Evolutionary conservation across 2,329 filamentous ascomycete genomes (phyloP).

Genomic region (Hansfordia pulvinata): DNA sequence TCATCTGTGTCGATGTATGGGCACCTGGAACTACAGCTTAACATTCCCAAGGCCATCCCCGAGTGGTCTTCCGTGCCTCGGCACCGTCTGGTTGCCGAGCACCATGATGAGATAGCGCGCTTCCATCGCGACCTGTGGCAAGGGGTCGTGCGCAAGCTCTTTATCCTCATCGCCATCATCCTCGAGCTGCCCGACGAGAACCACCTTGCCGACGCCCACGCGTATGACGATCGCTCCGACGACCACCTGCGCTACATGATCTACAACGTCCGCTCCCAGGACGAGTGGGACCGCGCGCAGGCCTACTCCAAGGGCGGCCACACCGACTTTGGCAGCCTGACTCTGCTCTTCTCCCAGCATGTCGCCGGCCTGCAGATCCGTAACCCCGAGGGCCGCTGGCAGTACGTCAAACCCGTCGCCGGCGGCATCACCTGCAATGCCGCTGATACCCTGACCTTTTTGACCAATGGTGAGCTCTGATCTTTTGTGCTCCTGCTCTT

Average conservation of each 20-base stretch:
- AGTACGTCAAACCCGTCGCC: conserved; percentile 27
- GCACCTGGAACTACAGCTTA: too few species aligned
- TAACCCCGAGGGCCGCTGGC: conserved; percentile 22
- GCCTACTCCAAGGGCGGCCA: too few species aligned
- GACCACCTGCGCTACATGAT: conserved; percentile 43
- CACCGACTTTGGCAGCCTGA: conserved; percentile 37
- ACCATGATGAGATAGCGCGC: conserved; percentile 31
- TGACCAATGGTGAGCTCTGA: too few species aligned
- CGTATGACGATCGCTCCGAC: conserved; percentile 34
- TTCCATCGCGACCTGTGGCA: conserved; percentile 26
- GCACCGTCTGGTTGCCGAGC: conserved; percentile 21
- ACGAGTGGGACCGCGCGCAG: conserved; percentile 13
- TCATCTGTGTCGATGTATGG: too few species aligned
- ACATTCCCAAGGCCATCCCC: conserved; percentile 35
- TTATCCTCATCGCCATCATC: conserved; percentile 25
- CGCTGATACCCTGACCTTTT: conserved; percentile 16
- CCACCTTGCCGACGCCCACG: conserved; percentile 36
- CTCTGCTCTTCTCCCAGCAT: conserved; percentile 38
- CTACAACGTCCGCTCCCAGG: conserved; percentile 26
- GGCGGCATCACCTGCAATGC: conserved; percentile 31
- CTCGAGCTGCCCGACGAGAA: conserved; percentile 39
- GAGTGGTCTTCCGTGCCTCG: conserved; percentile 20
- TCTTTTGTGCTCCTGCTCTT: too few species aligned
- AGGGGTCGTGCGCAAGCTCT: conserved; percentile 7
- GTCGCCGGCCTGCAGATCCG: conserved; percentile 38